Evolutionary conservation across 805 yeast species (phyloP).

Genomic region (Candida xyloterini): DNA sequence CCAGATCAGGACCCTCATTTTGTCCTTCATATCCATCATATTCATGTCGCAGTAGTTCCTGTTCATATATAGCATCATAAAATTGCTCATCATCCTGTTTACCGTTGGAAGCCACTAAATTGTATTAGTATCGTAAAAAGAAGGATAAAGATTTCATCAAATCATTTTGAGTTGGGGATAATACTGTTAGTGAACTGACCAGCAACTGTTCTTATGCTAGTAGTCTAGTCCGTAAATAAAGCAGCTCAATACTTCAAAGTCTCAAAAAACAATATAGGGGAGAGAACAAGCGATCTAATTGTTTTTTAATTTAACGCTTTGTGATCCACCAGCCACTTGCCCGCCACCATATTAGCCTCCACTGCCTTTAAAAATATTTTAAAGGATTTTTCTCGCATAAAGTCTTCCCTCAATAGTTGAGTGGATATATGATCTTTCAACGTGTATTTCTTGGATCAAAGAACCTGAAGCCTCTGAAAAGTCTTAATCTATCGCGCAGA

Average conservation of each 20-base stretch:
- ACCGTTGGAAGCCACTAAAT: slow-evolving; percentile 12
- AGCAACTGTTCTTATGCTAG: neutral
- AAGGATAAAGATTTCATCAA: neutral
- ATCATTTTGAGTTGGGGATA: slow-evolving; percentile 2
- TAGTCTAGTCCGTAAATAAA: neutral
- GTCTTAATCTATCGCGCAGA: neutral
- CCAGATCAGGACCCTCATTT: slow-evolving; percentile 9
- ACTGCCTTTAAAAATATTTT: slow-evolving; percentile 1
- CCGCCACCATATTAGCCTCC: slow-evolving; percentile 2
- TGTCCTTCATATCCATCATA: slow-evolving; percentile 11
- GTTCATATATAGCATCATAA: slow-evolving; percentile 15
- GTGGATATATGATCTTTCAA: slow-evolving; percentile 1
- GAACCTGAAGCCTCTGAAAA: neutral
- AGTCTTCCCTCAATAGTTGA: neutral
- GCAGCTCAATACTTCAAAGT: neutral
- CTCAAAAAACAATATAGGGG: neutral
- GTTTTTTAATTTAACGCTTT: slow-evolving; percentile 8
- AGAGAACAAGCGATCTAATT: slow-evolving; percentile 2
- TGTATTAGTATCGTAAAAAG: slow-evolving; percentile 9
- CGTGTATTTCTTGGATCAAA: neutral
- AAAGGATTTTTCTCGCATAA: neutral
- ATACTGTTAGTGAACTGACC: slow-evolving; percentile 3
- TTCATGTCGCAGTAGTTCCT: slow-evolving; percentile 6
- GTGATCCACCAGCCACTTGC: slow-evolving; percentile 1
- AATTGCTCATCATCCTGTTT: slow-evolving; percentile 13